Percentiles rank a stretch among this genome's conserved stretches.
Conservation (phyloP, 495 filamentous ascomycete species). For the Massariosphaeria phaeospora region DNA sequence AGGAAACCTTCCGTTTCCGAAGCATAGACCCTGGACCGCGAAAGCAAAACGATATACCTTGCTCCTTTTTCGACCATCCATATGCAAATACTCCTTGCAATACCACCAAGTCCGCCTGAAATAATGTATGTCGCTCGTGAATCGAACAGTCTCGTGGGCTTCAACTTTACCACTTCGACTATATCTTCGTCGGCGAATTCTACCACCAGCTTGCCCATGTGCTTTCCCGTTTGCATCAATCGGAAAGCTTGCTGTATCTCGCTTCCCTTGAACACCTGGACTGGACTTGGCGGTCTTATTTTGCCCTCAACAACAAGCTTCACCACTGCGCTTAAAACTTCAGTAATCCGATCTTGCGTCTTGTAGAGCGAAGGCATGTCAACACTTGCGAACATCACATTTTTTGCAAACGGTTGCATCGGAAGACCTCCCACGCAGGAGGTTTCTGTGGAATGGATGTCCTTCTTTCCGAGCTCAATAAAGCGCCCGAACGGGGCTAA, state of each 20-base stretch:
- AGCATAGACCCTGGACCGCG: neutral
- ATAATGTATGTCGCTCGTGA: conserved; percentile 35
- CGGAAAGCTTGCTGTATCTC: neutral
- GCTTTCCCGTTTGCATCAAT: neutral
- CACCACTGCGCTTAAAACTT: neutral
- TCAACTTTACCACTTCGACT: neutral
- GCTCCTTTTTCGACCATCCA: conserved; percentile 39
- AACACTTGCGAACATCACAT: neutral
- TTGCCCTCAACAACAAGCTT: neutral
- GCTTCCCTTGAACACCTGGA: neutral
- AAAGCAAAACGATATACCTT: conserved; percentile 34
- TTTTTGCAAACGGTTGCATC: neutral
- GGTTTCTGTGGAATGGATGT: too few relatives aligned
- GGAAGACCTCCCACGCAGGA: neutral
- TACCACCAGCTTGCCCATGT: neutral
- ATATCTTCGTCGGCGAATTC: neutral
- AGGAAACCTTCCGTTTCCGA: too few relatives aligned
- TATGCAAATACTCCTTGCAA: conserved; percentile 29
- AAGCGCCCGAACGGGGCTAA: conserved; percentile 8
- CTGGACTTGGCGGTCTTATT: neutral
- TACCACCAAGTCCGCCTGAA: conserved; percentile 38
- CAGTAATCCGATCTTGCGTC: neutral
- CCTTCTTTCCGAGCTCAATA: conserved; percentile 24
- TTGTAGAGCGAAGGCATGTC: neutral
- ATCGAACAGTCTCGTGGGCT: neutral